Evolutionary conservation across 768 basidiomycete genomes (phyloP), one percentile per base, ranked within the genome.

Genomic region (Agrocybe pediades): DNA sequence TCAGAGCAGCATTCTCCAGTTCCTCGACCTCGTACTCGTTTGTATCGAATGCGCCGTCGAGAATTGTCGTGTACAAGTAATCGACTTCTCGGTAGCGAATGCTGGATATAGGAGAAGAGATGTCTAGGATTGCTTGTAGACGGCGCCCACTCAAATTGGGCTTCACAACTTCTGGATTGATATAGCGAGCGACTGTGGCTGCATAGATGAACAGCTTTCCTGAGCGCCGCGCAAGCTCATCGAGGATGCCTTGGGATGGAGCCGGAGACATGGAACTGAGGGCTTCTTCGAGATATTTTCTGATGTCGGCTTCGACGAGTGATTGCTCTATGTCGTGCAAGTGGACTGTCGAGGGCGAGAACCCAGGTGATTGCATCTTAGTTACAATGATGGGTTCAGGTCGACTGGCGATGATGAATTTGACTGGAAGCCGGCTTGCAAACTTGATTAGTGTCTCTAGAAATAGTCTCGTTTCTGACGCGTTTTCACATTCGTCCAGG

Each of bases 381-480:
- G 17, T 15, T 30, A 7, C 25, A 26, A 48, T 58, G 16, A 58
- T 24, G 9, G 11, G 26, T 29, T 60, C 56, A 6, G 48, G 46
- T 16, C 56, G 54, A n/a, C 45, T 43, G 8, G 60, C 53, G 21
- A 75, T 53, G 17, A 66, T 63, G 52, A 69, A 66, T 26, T 65
- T 65, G 17, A 55, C 30, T 0, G 69, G 69, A 21, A 69, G 60
- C 11, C 57, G 25, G 3, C 48, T 21, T 6, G 53, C 53, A 13
- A 58, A 54, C 16, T 60, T 53, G 4, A 62, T 51, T 2, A 69
- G 44, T 23, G 58, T 45, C 9, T 25, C 24, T 7, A 75, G 60
- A 30, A 74, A 56, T 1, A 47, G 41, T 15, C 53, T 47, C 17
- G 65, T 65, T 9, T 27, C 21, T 21, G 42, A 9, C 6, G 24